Evolutionary conservation across 176 grass and related monocot genomes (phyloP).

Genomic region (Raddia distichophylla): DNA sequence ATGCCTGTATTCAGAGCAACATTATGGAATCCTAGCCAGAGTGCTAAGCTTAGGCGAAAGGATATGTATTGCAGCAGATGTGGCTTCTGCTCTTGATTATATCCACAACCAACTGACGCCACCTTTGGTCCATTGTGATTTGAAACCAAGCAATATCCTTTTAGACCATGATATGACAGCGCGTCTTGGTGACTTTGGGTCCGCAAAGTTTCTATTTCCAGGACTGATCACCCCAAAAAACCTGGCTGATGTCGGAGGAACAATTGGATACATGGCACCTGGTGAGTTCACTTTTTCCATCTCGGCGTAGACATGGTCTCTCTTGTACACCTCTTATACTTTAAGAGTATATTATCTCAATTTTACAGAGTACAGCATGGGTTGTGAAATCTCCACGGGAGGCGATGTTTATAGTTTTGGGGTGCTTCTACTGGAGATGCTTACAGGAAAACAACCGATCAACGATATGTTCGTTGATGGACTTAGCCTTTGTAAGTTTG

Average conservation of each 20-base stretch:
- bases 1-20: slow-evolving; percentile 13
- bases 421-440: slow-evolving; percentile 39
- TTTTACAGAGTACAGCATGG: slow-evolving; percentile 38
- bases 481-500: slow-evolving; percentile 20
- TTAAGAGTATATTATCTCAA: not conserved
- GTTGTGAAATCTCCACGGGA: slow-evolving; percentile 1
- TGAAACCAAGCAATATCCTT: slow-evolving; percentile 41
- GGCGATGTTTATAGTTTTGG: slow-evolving; percentile 43
- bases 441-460: slow-evolving; percentile 13
- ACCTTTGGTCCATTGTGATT: slow-evolving; percentile 39
- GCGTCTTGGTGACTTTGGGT: slow-evolving; percentile 34
- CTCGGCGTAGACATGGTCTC: not conserved
- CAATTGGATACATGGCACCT: slow-evolving; percentile 37
- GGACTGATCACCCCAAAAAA: not conserved
- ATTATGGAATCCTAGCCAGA: not conserved
- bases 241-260: slow-evolving; percentile 16
- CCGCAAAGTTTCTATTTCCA: slow-evolving; percentile 24
- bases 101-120: slow-evolving; percentile 33
- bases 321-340: not conserved
- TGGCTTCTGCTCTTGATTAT: slow-evolving; percentile 41
- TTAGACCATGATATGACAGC: slow-evolving; percentile 34
- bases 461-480: slow-evolving; percentile 16
- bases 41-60: slow-evolving; percentile 25
- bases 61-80: slow-evolving; percentile 31
- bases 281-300: not conserved